Conservation (phyloP, 192 early-diverging fungal genomes). For the Phycomyces nitens region DNA sequence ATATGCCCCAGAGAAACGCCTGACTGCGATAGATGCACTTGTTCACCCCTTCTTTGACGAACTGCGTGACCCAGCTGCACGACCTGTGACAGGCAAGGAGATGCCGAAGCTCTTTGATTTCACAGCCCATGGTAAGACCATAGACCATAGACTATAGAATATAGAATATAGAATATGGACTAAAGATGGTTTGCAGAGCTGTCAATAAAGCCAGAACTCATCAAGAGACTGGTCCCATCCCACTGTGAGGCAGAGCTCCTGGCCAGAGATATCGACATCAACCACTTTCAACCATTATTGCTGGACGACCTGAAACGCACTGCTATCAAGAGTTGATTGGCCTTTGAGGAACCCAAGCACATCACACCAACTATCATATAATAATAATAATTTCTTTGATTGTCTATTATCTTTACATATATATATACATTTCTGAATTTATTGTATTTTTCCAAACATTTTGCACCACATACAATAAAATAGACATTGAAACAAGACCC, state of each 20-base stretch:
- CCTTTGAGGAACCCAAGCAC: no score
- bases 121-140: constrained; percentile 60
- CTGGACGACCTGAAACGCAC: neutral
- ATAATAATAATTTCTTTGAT: no score
- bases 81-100: constrained; percentile 73
- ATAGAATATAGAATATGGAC: no score
- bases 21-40: constrained; percentile 89
- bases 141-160: no score
- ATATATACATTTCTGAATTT: no score
- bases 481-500: no score
- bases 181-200: no score
- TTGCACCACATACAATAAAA: no score
- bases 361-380: no score
- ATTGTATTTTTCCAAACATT: no score
- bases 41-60: constrained; percentile 95
- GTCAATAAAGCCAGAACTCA: constrained; percentile 79
- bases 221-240: constrained; percentile 69
- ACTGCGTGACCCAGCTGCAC: constrained; percentile 77
- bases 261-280: constrained; percentile 64
- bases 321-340: neutral
- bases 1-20: constrained; percentile 81
- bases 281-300: constrained; percentile 62
- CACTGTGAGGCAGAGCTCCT: constrained; percentile 63
- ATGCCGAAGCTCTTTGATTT: constrained; percentile 92
- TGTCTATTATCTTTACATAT: no score